Evolutionary conservation across 2,329 filamentous ascomycete genomes (phyloP).

Genomic region (Aspergillus novofumigatus): DNA sequence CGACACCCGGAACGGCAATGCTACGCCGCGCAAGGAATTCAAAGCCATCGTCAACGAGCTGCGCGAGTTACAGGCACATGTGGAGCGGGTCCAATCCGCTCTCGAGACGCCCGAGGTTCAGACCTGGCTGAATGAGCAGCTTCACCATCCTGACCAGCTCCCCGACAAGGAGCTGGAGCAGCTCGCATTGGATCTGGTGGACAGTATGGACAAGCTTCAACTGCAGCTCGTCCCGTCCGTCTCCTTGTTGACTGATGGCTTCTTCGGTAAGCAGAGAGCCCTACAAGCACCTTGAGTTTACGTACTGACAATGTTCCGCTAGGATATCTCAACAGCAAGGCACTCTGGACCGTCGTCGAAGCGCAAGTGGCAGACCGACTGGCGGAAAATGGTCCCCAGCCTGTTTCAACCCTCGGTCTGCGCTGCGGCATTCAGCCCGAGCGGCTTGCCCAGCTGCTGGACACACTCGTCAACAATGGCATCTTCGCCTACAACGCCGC

Average conservation of each 20-base stretch:
- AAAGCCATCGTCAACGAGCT: background rate
- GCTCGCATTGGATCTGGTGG: background rate
- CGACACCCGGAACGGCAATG: background rate
- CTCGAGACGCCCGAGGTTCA: background rate
- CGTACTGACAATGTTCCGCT: background rate
- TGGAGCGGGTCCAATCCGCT: background rate
- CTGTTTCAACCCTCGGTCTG: background rate
- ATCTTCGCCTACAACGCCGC: background rate
- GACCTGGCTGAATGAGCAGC: background rate
- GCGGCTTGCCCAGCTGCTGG: background rate
- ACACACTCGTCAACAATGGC: background rate
- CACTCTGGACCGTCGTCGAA: background rate
- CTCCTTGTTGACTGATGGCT: background rate
- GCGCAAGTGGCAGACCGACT: background rate
- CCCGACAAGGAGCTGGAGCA: background rate
- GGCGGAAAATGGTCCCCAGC: background rate
- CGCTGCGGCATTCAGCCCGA: background rate
- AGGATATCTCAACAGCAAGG: background rate
- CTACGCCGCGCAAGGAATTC: background rate
- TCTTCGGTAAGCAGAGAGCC: background rate
- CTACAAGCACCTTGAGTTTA: background rate
- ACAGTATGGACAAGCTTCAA: background rate
- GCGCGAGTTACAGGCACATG: background rate
- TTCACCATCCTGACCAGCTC: background rate
- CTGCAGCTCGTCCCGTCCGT: background rate